Evolutionary conservation across 176 grass and related monocot species (phyloP).

Genomic region (Dactylis glomerata): DNA sequence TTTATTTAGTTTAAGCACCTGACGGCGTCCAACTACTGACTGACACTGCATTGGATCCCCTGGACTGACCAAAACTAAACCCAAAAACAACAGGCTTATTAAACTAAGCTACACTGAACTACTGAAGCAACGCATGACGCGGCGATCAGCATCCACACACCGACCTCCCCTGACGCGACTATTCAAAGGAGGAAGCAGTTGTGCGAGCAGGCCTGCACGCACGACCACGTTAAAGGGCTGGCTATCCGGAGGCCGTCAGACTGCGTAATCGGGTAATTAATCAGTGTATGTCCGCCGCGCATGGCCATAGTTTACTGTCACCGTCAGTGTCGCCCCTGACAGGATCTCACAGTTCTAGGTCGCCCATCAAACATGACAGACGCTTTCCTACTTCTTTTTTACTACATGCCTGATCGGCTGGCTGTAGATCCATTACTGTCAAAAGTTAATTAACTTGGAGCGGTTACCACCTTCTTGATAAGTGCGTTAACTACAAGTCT

Average conservation of each 20-base stretch:
- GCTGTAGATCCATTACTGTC: neutral
- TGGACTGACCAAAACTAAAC: neutral
- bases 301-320: slow-evolving; percentile 48
- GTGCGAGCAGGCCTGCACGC: neutral
- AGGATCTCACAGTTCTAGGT: slow-evolving; percentile 14
- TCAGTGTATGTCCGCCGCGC: slow-evolving; percentile 25
- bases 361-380: slow-evolving; percentile 14
- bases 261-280: slow-evolving; percentile 20
- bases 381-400: neutral
- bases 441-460: too few relatives aligned
- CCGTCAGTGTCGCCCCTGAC: neutral
- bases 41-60: slow-evolving; percentile 33
- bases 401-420: neutral
- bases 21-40: neutral
- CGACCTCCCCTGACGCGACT: neutral
- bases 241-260: slow-evolving; percentile 36
- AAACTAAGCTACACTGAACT: neutral
- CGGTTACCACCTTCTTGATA: too few relatives aligned
- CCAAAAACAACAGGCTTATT: neutral
- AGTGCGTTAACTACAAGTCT: too few relatives aligned
- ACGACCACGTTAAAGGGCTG: slow-evolving; percentile 21
- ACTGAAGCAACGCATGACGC: neutral
- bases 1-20: slow-evolving; percentile 28
- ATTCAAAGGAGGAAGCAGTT: neutral
- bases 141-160: neutral